Percentiles rank a stretch among this genome's conserved stretches.
Evolutionary conservation across 1,284 basidiomycete species (phyloP).

Genomic region (Ustilago hordei): DNA sequence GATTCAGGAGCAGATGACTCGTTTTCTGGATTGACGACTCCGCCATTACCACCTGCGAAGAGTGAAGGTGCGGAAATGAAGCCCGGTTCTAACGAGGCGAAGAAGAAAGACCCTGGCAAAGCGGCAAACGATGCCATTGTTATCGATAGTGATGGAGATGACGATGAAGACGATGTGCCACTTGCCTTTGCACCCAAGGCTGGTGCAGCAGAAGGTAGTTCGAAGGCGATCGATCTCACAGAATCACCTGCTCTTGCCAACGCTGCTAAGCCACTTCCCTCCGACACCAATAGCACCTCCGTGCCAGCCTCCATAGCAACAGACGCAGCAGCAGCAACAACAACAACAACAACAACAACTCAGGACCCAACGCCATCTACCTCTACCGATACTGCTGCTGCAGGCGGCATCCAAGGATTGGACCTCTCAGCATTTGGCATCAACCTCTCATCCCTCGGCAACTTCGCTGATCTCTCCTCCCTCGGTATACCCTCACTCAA

Average conservation of each 20-base stretch:
- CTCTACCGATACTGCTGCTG: neutral
- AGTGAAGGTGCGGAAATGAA: neutral
- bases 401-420: constrained; percentile 21
- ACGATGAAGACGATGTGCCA: constrained; percentile 52
- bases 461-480: constrained; percentile 37
- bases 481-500: constrained; percentile 29
- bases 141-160: constrained; percentile 45
- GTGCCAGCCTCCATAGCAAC: neutral
- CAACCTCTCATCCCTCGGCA: constrained; percentile 27
- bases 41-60: constrained; percentile 14
- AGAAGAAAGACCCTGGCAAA: constrained; percentile 10
- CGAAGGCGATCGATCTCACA: constrained; percentile 44
- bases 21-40: constrained; percentile 13
- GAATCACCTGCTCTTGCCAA: constrained; percentile 30
- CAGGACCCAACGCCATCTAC: neutral
- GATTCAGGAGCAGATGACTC: constrained; percentile 19
- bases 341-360: too few species aligned
- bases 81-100: neutral
- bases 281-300: neutral
- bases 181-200: constrained; percentile 47
- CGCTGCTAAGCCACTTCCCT: neutral
- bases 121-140: constrained; percentile 38
- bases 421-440: constrained; percentile 47
- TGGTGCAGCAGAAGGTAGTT: neutral
- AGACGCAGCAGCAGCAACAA: neutral